A percentile compares a stretch with the other conserved stretches of the same genome.
These are phyloP conservation scores for Dimargaris cristalligena DNA, from an alignment of 192 early-diverging fungal genomes.

Conservation along the genomic window DNA sequence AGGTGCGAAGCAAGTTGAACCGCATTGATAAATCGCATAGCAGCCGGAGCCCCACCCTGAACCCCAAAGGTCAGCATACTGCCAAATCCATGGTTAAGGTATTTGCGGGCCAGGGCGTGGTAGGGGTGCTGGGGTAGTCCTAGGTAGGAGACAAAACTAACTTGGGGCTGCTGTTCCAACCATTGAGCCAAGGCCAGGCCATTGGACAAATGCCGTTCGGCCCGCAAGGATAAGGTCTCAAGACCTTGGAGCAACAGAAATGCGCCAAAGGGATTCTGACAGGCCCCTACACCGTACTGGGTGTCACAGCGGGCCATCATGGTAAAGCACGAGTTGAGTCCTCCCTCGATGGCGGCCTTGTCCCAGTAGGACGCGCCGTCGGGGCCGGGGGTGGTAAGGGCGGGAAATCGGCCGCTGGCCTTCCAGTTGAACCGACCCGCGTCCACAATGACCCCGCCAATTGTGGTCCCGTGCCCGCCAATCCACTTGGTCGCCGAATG, in stretches of 20 bases:
- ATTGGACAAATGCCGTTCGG: conserved; percentile 60
- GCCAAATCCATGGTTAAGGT: conserved; percentile 57
- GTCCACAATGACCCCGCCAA: conserved; percentile 71
- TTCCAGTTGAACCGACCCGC: conserved; percentile 63
- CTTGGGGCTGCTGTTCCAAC: conserved; percentile 42
- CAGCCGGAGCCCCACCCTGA: conserved; percentile 31
- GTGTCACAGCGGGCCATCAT: conserved; percentile 56
- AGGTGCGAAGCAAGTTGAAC: conserved; percentile 62
- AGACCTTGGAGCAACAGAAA: conserved; percentile 72
- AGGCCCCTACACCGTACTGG: conserved; percentile 60
- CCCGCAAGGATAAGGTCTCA: conserved; percentile 69
- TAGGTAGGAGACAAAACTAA: conserved; percentile 66
- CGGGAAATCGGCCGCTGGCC: conserved; percentile 63
- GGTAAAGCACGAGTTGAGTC: conserved; percentile 41
- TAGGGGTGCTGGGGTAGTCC: conserved; percentile 50
- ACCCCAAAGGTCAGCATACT: conserved; percentile 55
- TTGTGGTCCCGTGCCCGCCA: conserved; percentile 63
- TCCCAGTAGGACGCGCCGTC: conserved; percentile 69
- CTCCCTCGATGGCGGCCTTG: conserved; percentile 41
- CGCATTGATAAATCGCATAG: conserved; percentile 43
- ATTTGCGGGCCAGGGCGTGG: conserved; percentile 59
- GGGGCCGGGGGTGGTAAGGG: conserved; percentile 65
- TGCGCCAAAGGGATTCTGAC: conserved; percentile 62
- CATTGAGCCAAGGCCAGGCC: conserved; percentile 51
- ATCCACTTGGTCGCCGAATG: conserved; percentile 80